phyloP scores from a whole-genome alignment of 345 rosid species.

The Pistacia integerrima region DNA sequence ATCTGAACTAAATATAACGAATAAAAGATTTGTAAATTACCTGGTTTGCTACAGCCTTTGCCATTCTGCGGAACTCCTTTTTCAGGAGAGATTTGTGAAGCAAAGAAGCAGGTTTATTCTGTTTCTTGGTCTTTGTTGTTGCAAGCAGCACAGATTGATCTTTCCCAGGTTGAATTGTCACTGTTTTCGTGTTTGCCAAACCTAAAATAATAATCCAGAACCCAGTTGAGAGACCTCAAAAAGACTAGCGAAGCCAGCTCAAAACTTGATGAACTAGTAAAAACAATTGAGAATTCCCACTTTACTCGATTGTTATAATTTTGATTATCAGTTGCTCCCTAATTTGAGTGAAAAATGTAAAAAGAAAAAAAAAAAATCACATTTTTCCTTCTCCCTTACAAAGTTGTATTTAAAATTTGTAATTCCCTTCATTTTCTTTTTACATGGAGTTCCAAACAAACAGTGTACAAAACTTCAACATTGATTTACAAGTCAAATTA shows the following conservation, averaged over 20 bases:
- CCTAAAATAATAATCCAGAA: not conserved
- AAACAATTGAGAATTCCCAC: not conserved
- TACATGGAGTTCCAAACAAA: not conserved
- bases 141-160: constrained; percentile 69
- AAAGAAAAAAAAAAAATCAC: no score
- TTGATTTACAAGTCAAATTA: not conserved
- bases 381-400: not conserved
- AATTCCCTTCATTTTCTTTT: not conserved
- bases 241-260: not conserved
- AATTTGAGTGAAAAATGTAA: not conserved
- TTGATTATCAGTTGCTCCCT: not conserved
- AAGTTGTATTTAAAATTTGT: no score
- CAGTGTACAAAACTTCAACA: not conserved
- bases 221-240: not conserved
- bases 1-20: not conserved
- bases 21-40: constrained; percentile 26
- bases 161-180: constrained; percentile 68
- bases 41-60: constrained; percentile 62
- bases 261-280: not conserved
- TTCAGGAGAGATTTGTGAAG: constrained; percentile 61
- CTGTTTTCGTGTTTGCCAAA: constrained; percentile 81
- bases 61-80: constrained; percentile 62
- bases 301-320: not conserved
- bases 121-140: constrained; percentile 78
- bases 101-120: constrained; percentile 49